phyloP scores from a whole-genome alignment of 768 basidiomycete species.

The Melanogaster broomeanus region DNA sequence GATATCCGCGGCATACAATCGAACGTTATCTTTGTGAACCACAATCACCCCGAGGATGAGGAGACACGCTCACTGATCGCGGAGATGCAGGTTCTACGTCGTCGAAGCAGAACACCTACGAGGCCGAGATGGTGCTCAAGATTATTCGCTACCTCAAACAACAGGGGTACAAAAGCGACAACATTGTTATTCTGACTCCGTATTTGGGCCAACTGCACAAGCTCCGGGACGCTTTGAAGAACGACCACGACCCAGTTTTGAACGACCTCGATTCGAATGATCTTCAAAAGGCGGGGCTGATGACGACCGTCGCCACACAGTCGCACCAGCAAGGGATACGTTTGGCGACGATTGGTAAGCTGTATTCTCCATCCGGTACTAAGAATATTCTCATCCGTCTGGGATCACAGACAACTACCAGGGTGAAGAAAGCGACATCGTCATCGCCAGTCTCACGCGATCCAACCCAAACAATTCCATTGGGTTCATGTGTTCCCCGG shows the following conservation, averaged over 20 bases:
- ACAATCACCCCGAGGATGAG: conserved; percentile 57
- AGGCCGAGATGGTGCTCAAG: conserved; percentile 65
- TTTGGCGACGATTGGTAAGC: conserved; percentile 66
- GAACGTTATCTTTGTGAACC: conserved; percentile 65
- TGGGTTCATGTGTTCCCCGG: conserved; percentile 71
- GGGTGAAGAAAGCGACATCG: conserved; percentile 73
- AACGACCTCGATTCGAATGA: conserved; percentile 66
- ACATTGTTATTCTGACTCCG: conserved; percentile 67
- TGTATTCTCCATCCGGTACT: background rate
- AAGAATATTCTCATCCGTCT: background rate
- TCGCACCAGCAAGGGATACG: conserved; percentile 42
- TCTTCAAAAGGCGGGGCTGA: conserved; percentile 56
- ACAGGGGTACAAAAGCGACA: conserved; percentile 63
- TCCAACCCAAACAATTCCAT: conserved; percentile 60
- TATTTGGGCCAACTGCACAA: conserved; percentile 65
- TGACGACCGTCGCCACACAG: conserved; percentile 45
- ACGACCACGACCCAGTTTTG: conserved; percentile 56
- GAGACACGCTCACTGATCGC: conserved; percentile 42
- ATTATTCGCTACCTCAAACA: conserved; percentile 67
- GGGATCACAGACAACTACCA: conserved; percentile 67
- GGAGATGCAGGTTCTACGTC: conserved; percentile 47
- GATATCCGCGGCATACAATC: conserved; percentile 55
- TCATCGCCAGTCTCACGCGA: conserved; percentile 60
- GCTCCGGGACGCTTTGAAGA: conserved; percentile 45
- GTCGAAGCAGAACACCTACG: conserved; percentile 64